Conservation (phyloP, 345 rosid genomes). For the Hypericum perforatum region DNA sequence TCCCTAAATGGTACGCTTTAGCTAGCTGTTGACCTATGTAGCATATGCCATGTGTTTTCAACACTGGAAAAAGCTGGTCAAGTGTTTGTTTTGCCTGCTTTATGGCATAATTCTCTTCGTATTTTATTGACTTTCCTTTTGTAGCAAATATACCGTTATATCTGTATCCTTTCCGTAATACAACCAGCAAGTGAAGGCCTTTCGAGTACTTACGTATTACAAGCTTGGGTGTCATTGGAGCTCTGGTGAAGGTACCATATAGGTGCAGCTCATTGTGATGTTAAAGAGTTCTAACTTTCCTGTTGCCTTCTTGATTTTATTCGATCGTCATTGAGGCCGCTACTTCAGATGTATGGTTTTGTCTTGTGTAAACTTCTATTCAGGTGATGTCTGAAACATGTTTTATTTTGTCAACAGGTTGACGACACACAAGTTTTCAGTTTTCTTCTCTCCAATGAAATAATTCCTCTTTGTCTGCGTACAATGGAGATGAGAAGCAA, state of each 20-base stretch:
- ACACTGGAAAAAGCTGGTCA: background rate
- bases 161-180: constrained; percentile 39
- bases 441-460: constrained; percentile 93
- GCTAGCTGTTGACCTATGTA: constrained; percentile 3
- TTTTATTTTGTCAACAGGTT: constrained; percentile 23
- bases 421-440: constrained; percentile 66
- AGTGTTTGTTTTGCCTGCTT: background rate
- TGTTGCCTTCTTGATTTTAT: background rate
- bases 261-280: background rate
- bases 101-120: background rate
- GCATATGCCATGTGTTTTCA: background rate
- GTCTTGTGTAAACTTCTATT: background rate
- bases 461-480: constrained; percentile 84
- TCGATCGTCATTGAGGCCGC: background rate
- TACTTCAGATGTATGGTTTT: background rate
- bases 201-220: constrained; percentile 42
- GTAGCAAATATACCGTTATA: constrained; percentile 42
- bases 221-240: constrained; percentile 55
- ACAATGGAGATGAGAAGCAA: constrained; percentile 99
- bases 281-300: background rate
- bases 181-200: constrained; percentile 20
- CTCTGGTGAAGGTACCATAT: constrained; percentile 42
- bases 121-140: constrained; percentile 8
- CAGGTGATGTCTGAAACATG: background rate
- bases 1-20: constrained; percentile 68